Evolutionary conservation across 441 rosid genomes (phyloP).

Genomic region (Mallotus japonicus): DNA sequence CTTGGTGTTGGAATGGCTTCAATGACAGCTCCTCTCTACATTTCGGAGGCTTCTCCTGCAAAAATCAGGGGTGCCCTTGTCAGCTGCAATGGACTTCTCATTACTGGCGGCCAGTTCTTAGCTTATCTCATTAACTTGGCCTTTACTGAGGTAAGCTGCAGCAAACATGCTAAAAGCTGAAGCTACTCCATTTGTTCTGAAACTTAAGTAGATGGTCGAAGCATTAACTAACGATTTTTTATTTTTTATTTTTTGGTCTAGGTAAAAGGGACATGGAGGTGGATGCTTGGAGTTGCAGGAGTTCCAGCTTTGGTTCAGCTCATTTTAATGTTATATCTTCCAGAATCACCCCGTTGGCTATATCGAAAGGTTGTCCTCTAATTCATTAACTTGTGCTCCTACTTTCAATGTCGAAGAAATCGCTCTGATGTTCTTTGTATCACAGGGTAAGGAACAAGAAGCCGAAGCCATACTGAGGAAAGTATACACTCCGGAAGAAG

Average conservation of each 20-base stretch:
- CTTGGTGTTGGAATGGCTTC: conserved; percentile 95
- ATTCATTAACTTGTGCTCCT: not conserved
- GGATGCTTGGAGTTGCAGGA: conserved; percentile 94
- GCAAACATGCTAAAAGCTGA: not conserved
- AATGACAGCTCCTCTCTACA: conserved; percentile 83
- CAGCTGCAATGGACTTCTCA: conserved; percentile 69
- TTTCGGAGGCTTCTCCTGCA: conserved; percentile 87
- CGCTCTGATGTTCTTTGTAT: not conserved
- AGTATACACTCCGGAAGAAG: conserved; percentile 51
- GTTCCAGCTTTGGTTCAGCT: conserved; percentile 74
- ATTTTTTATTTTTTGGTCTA: conserved; percentile 3
- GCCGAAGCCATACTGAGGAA: conserved; percentile 53
- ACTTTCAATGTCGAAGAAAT: not conserved
- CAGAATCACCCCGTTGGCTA: conserved; percentile 85
- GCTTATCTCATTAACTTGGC: conserved; percentile 77
- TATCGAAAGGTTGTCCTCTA: conserved; percentile 46
- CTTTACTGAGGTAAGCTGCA: conserved; percentile 49
- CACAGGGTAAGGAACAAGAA: conserved; percentile 66
- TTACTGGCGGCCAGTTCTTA: conserved; percentile 82
- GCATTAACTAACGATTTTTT: not conserved
- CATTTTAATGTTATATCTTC: conserved; percentile 57
- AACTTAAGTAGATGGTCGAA: not conserved
- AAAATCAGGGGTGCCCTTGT: conserved; percentile 88
- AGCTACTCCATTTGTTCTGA: not conserved
- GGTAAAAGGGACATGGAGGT: conserved; percentile 78